A percentile compares a stretch with the other conserved stretches of the same genome.
These are phyloP conservation scores for Plasmodium malariae DNA, from an alignment of 169 alveolate species.

Conservation along the genomic window DNA sequence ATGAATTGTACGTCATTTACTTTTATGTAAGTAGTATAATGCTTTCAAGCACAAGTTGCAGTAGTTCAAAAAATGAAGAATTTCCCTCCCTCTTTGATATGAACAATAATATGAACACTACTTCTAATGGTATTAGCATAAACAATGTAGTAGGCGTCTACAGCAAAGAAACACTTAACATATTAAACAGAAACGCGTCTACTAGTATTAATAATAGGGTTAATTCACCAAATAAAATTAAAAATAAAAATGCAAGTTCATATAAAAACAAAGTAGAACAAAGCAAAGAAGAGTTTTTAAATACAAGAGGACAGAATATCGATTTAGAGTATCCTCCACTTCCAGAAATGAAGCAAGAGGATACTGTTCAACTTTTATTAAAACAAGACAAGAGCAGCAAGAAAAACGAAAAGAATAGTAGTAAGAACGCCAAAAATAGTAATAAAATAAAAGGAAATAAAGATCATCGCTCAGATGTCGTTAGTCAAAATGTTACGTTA, in stretches of 20 bases:
- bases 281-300: slow-evolving; percentile 3
- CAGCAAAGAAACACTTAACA: no score
- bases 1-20: slow-evolving; percentile 52
- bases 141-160: not conserved
- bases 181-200: no score
- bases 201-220: not conserved
- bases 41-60: not conserved
- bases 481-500: not conserved
- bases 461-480: not conserved
- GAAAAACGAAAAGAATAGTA: not conserved
- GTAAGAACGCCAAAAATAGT: not conserved
- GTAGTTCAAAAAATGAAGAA: slow-evolving; percentile 15
- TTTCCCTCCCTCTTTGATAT: slow-evolving; percentile 20
- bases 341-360: slow-evolving; percentile 32
- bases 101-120: not conserved
- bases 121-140: not conserved
- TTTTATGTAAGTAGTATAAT: slow-evolving; percentile 38
- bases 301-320: not conserved
- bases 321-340: slow-evolving; percentile 61
- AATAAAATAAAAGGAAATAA: slow-evolving; percentile 8
- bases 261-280: slow-evolving; percentile 64
- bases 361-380: not conserved
- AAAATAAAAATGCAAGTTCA: slow-evolving; percentile 12
- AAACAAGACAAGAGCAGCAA: no score
- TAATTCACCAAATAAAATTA: not conserved